Base-by-base conservation (phyloP, 2,329 filamentous ascomycete species). In the Ploettnerulaceae sp. region DNA sequence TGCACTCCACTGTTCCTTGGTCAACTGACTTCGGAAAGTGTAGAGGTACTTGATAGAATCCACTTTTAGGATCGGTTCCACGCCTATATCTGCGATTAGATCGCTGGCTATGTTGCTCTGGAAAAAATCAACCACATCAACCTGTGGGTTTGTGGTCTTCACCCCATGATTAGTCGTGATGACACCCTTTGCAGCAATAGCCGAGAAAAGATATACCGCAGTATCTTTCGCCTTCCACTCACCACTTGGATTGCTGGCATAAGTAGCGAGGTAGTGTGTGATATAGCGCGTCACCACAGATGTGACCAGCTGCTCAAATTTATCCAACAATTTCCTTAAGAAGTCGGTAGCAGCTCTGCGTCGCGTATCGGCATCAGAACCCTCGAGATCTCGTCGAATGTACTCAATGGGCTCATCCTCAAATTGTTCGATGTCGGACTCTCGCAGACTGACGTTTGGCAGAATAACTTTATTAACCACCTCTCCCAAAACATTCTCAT, bases 361-460 rank as follows among this genome's bases (percentile, higher is more conserved):
- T 61, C 93, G 77, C 1, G 93, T 98, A 64, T 97, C 93, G 45
- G 86, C 94, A 67, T 98, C 93, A 1, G 93, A 96, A 5, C 93
- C 93, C 66, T 98, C 93, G 37, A 98, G 73, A 66, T 98, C 93
- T 60, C 89, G 80, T 53, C 93, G 80, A 62, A 98, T 98, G 64
- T 95, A 98, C 67, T 98, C 93, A 56, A 98, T 98, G 0, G 93
- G 93, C 70, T 98, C 94, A 64, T 98, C 94, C 64, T 98, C 93
- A 59, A 98, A 97, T 56, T 95, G 77, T 66, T 98, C 93, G 45
- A 95, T 78, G 56, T 98, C 94, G 0, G 90, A 93, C 61, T 96
- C 93, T 56, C 94, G 82, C 50, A 98, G 72, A 12, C 86, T 85
- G 48, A 98, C 81, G 61, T 98, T 98, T 7, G 93, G 91, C 54